Percentiles rank a stretch among this genome's conserved stretches.
Evolutionary conservation across 495 filamentous ascomycete genomes (phyloP).

Genomic region (Penicillium pulvis): DNA sequence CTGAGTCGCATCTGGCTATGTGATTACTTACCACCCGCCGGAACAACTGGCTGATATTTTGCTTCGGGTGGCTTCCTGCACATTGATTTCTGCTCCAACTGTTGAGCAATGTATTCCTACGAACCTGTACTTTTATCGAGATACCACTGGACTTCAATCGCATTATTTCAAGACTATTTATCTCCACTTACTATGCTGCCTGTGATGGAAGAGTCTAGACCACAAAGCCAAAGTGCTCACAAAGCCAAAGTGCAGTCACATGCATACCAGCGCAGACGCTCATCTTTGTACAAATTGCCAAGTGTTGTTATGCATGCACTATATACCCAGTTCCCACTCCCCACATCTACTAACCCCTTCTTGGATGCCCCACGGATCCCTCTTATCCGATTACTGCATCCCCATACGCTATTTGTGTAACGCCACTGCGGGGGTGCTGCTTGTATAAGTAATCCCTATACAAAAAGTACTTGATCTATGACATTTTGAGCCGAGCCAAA

Average conservation of each 20-base stretch:
- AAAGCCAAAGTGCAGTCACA: background rate
- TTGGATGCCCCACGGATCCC: background rate
- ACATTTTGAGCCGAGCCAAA: background rate
- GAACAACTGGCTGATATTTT: conserved; percentile 3
- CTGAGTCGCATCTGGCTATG: conserved; percentile 31
- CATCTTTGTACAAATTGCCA: background rate
- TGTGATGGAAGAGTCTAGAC: background rate
- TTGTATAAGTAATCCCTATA: background rate
- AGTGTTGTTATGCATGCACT: background rate
- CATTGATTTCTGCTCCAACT: conserved; percentile 18
- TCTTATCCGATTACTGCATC: background rate
- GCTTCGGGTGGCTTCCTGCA: conserved; percentile 14
- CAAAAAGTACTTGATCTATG: background rate
- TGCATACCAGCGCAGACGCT: background rate
- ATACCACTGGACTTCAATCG: conserved; percentile 22
- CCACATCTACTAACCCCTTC: conserved; percentile 2
- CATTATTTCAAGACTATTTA: background rate
- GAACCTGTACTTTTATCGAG: conserved; percentile 21
- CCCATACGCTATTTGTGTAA: background rate
- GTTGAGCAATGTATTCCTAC: conserved; percentile 20
- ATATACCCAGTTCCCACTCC: background rate
- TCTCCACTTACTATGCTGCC: background rate
- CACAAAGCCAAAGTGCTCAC: background rate
- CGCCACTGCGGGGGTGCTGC: conserved; percentile 5
- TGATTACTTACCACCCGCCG: conserved; percentile 18